Percentiles rank a stretch among this genome's conserved stretches.
Evolutionary conservation across 768 basidiomycete genomes (phyloP).

Genomic region (Phaeotremella fagi): DNA sequence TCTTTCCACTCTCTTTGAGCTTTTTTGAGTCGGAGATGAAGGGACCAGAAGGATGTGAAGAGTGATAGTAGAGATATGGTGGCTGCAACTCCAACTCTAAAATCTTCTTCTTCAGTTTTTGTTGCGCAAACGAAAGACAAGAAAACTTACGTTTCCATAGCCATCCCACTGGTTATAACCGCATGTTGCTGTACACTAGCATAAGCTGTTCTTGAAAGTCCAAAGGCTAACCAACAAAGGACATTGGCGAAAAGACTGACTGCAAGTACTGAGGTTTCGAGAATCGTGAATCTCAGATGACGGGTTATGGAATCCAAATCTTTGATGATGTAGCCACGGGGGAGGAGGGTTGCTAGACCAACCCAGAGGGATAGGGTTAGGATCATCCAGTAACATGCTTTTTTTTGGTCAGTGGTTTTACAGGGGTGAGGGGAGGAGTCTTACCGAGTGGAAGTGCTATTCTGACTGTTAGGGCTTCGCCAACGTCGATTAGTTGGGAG

Average conservation of each 20-base stretch:
- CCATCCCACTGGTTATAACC: constrained; percentile 32
- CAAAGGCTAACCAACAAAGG: constrained; percentile 45
- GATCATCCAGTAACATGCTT: constrained; percentile 47
- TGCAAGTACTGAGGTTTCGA: constrained; percentile 44
- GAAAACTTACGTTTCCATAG: constrained; percentile 44
- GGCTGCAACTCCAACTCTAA: constrained; percentile 35
- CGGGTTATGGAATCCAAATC: constrained; percentile 41
- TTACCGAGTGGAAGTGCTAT: constrained; percentile 41
- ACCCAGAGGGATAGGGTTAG: constrained; percentile 41
- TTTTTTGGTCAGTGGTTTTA: constrained; percentile 1
- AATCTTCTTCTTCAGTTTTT: too few relatives aligned
- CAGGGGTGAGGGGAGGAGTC: not conserved
- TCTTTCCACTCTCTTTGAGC: constrained; percentile 36
- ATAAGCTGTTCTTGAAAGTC: constrained; percentile 31
- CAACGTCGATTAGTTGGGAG: constrained; percentile 31
- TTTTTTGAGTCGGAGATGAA: constrained; percentile 32
- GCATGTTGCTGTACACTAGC: constrained; percentile 27
- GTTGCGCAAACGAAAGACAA: too few relatives aligned
- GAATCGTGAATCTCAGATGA: constrained; percentile 43
- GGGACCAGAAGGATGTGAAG: constrained; percentile 34
- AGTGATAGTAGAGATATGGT: constrained; percentile 37
- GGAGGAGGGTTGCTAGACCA: constrained; percentile 25
- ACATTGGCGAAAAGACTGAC: constrained; percentile 45
- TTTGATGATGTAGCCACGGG: constrained; percentile 39
- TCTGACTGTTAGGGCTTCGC: constrained; percentile 41